These are phyloP conservation scores for Pestalotiopsis sp. DNA, from an alignment of 2,329 filamentous ascomycete species.

Conservation along the genomic window DNA sequence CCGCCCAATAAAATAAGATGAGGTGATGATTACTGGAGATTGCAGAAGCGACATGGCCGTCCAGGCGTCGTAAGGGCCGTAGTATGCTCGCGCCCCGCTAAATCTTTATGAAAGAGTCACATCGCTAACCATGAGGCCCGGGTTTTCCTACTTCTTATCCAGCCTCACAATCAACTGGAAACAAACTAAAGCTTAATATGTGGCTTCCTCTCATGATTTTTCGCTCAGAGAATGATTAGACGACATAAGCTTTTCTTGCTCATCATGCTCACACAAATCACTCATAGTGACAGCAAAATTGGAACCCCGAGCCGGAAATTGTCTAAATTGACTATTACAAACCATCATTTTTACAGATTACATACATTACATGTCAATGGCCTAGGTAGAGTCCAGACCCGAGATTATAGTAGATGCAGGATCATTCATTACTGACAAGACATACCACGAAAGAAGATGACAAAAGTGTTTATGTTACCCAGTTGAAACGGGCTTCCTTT, in stretches of 20 bases:
- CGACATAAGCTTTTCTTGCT: neutral
- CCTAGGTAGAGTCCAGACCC: no score
- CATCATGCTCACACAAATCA: neutral
- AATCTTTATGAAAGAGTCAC: neutral
- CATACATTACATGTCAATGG: no score
- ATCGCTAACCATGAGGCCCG: neutral
- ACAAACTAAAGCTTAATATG: conserved; percentile 5
- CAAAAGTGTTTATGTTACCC: conserved; percentile 17
- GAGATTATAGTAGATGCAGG: no score
- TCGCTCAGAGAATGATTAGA: neutral
- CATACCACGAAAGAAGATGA: neutral
- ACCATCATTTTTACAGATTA: neutral
- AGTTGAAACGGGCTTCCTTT: conserved; percentile 31
- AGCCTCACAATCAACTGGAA: conserved; percentile 5
- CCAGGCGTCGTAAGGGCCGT: neutral
- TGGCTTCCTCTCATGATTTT: neutral
- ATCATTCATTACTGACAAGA: neutral
- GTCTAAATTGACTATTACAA: neutral
- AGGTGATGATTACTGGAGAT: neutral
- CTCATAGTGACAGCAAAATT: conserved; percentile 1
- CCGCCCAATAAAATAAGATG: conserved; percentile 3
- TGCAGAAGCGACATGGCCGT: neutral
- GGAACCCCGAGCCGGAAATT: neutral
- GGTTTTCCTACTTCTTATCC: neutral
- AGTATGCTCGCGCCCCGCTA: neutral